A percentile compares a stretch with the other conserved stretches of the same genome.
Evolutionary conservation across 169 alveolate genomes (phyloP).

Genomic region (Blepharisma undulans): DNA sequence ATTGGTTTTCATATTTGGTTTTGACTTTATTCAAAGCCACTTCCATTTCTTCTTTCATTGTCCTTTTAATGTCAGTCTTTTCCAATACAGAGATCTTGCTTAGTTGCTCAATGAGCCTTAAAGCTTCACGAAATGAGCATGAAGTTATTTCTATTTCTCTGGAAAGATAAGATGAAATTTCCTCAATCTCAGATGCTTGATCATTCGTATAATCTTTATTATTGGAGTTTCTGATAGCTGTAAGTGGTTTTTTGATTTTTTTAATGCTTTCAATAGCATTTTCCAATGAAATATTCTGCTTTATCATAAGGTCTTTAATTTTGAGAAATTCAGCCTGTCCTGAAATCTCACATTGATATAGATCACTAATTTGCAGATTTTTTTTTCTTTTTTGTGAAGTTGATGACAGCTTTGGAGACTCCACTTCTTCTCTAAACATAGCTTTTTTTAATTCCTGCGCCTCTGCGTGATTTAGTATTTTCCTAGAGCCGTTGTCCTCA

Average conservation of each 20-base stretch:
- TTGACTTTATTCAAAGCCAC: neutral
- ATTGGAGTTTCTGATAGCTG: neutral
- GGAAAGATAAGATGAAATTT: neutral
- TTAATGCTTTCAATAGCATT: neutral
- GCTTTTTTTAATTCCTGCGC: neutral
- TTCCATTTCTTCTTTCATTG: neutral
- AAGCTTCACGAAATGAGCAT: neutral
- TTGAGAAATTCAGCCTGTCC: neutral
- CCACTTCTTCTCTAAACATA: neutral
- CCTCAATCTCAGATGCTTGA: slow-evolving; percentile 20
- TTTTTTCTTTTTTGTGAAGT: neutral
- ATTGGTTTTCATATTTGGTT: neutral
- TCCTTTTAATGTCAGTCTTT: neutral
- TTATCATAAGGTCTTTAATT: neutral
- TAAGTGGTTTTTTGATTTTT: slow-evolving; percentile 2
- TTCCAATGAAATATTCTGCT: neutral
- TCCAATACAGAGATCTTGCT: neutral
- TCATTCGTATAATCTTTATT: neutral
- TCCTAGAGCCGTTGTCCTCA: neutral
- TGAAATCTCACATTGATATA: neutral
- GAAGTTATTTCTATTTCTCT: neutral
- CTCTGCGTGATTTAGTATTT: neutral
- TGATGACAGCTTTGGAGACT: neutral
- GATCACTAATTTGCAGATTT: neutral
- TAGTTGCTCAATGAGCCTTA: neutral